phyloP scores from a whole-genome alignment of 1,284 basidiomycete genomes.

The Kwoniella shivajii region DNA sequence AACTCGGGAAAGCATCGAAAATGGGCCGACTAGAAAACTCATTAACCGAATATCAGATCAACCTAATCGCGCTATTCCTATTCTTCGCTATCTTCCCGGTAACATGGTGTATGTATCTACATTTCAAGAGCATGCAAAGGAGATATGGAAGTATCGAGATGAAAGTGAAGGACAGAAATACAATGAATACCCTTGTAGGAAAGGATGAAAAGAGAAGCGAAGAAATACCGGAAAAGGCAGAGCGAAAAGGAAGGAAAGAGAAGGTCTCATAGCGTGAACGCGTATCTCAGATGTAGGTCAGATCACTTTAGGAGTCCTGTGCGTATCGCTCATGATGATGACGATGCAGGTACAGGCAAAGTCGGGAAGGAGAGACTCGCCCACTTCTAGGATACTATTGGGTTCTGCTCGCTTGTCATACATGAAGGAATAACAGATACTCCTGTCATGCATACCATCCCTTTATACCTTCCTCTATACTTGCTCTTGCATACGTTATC shows the following conservation, averaged over 20 bases:
- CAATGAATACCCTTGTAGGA: too few species aligned
- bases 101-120: slow-evolving; percentile 22
- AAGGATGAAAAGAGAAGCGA: background rate
- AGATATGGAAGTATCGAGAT: slow-evolving; percentile 9
- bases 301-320: background rate
- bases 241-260: too few species aligned
- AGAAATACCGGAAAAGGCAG: too few species aligned
- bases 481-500: too few species aligned
- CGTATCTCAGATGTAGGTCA: background rate
- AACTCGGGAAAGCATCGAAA: too few species aligned
- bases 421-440: too few species aligned
- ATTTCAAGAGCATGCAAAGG: slow-evolving; percentile 20
- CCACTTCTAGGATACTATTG: too few species aligned
- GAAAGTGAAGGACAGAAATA: background rate
- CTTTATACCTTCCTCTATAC: too few species aligned
- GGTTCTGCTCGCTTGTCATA: too few species aligned
- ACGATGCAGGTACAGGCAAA: too few species aligned
- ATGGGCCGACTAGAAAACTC: slow-evolving; percentile 15
- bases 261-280: background rate
- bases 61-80: slow-evolving; percentile 12
- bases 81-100: slow-evolving; percentile 24
- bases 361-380: too few species aligned
- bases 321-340: background rate
- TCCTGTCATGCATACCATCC: too few species aligned
- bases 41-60: slow-evolving; percentile 16